Evolutionary conservation across 805 yeast genomes (phyloP).

Genomic region (Blastobotrys terrestris): DNA sequence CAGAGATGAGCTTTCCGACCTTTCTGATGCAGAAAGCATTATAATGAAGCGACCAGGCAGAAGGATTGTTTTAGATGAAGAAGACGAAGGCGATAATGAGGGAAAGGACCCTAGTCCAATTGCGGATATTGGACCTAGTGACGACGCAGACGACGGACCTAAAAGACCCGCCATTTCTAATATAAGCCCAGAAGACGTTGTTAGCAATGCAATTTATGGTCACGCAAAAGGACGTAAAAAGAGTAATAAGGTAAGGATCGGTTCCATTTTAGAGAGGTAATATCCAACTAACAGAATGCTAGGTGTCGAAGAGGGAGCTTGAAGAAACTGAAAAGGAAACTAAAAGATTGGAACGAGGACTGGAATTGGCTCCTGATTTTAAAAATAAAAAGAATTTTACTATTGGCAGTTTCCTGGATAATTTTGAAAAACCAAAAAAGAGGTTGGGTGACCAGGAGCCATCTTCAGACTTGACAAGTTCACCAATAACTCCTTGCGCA

Average conservation of each 20-base stretch:
- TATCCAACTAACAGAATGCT: not conserved
- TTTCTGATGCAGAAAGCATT: not conserved
- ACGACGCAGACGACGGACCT: not conserved
- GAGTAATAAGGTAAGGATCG: not conserved
- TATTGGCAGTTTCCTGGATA: conserved; percentile 13
- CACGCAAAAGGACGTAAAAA: not conserved
- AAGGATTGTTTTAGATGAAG: not conserved
- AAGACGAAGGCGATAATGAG: not conserved
- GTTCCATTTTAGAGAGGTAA: too few species aligned
- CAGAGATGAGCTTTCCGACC: not conserved
- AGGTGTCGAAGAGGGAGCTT: conserved; percentile 19
- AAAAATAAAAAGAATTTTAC: conserved; percentile 14
- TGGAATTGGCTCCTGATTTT: conserved; percentile 21
- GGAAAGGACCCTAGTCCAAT: not conserved
- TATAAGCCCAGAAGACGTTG: not conserved
- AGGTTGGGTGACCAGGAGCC: not conserved
- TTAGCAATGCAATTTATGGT: not conserved
- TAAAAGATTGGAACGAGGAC: conserved; percentile 17
- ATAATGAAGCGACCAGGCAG: not conserved
- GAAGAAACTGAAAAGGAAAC: conserved; percentile 19
- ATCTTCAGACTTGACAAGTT: not conserved
- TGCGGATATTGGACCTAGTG: too few species aligned
- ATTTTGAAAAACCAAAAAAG: conserved; percentile 9
- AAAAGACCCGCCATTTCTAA: not conserved
- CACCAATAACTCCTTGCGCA: not conserved